Evolutionary conservation across 495 filamentous ascomycete species (phyloP), one percentile per base, ranked within the genome.

Genomic region (Trichoderma erinaceum): DNA sequence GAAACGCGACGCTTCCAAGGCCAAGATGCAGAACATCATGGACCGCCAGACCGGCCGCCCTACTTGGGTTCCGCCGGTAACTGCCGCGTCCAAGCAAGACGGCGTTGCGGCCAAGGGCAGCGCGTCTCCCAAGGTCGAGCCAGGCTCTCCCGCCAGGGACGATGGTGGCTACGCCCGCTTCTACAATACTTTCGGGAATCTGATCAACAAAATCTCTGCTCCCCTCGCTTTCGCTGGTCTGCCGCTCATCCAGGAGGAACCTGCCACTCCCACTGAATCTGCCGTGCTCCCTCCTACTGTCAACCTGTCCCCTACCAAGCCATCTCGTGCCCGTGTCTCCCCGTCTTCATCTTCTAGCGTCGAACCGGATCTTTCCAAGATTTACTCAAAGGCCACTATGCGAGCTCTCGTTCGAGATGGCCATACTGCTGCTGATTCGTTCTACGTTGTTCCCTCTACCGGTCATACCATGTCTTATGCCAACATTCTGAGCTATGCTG

Each of bases 391-490:
- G 67, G 90, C 93, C 15, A 91, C 93, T 7, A 83, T 97, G 56
- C 84, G 87, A 38, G 91, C 92, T 13, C 79, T 84, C n/a, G 68
- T 74, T 8, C 73, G 75, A 35, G 79, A 80, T 46, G 78, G 76
- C 12, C 78, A 88, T 23, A 82, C 78, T 10, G 79, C 80, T 32
- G 86, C 87, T 44, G 93, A 97, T 74, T 92, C 89, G 35, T 99
- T 98, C 81, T 97, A 97, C 74, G 91, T 99, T 1, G 95, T 99
- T 0, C 95, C 94, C 11, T 88, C 90, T 0, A 90, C 91, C 6
- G 95, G 95, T 35, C 91, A 92, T 68, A 97, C 92, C 0, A 86
- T 91, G 52, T 90, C 91, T 0, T 99, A 98, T 74, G 93, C 95
- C 4, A 90, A 87, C 58, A 96, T 99, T 35, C 79, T 97, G 1